phyloP scores from a whole-genome alignment of 371 early-diverging fungal genomes.

The Nematocida sp. region DNA sequence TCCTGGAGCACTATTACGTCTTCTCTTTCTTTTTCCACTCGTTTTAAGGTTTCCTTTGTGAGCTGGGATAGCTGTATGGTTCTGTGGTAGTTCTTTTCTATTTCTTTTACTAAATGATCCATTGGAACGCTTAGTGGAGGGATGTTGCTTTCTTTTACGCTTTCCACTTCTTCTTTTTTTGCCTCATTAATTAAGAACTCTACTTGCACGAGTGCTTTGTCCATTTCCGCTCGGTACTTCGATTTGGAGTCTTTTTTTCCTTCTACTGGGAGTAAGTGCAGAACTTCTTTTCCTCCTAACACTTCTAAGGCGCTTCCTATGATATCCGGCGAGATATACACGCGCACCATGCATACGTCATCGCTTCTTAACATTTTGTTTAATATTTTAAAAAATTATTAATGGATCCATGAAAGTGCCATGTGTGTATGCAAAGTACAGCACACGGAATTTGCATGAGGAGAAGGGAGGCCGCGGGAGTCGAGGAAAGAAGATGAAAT shows the following conservation, averaged over 20 bases:
- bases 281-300: constrained; percentile 57
- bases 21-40: constrained; percentile 50
- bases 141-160: constrained; percentile 33
- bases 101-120: constrained; percentile 49
- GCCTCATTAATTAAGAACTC: constrained; percentile 59
- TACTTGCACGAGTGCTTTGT: constrained; percentile 52
- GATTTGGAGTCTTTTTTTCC: constrained; percentile 33
- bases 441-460: neutral
- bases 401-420: neutral
- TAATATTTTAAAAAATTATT: neutral
- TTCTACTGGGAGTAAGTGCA: constrained; percentile 53
- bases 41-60: constrained; percentile 53
- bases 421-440: neutral
- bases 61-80: constrained; percentile 57
- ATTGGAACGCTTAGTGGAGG: constrained; percentile 18
- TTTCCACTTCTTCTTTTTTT: constrained; percentile 39
- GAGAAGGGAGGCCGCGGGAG: constrained; percentile 1
- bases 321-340: constrained; percentile 65
- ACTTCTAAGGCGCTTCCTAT: constrained; percentile 57
- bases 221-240: constrained; percentile 44
- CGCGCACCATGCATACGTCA: constrained; percentile 56
- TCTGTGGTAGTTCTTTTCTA: constrained; percentile 62
- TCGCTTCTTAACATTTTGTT: constrained; percentile 63
- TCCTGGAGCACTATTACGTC: constrained; percentile 63
- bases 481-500: neutral